Conservation (phyloP, 2,329 filamentous ascomycete genomes). For the Xylaria sp. region DNA sequence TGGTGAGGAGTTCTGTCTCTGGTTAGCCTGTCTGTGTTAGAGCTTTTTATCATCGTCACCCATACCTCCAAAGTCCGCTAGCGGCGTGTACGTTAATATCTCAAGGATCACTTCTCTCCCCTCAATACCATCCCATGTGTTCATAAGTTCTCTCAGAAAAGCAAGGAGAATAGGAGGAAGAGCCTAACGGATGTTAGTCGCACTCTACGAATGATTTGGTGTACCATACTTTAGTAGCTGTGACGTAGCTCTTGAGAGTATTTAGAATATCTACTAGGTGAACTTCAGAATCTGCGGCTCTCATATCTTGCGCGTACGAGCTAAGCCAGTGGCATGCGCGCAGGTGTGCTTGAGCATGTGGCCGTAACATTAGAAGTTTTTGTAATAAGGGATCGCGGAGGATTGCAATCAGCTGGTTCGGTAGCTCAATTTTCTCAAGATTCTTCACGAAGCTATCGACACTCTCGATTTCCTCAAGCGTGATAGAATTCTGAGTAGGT, state of each 20-base stretch:
- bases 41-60: background rate
- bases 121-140: slow-evolving; percentile 70
- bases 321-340: slow-evolving; percentile 70
- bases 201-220: background rate
- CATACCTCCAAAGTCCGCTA: slow-evolving; percentile 67
- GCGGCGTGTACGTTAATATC: slow-evolving; percentile 65
- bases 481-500: slow-evolving; percentile 65
- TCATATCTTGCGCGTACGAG: slow-evolving; percentile 66
- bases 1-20: slow-evolving; percentile 60
- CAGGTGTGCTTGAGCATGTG: slow-evolving; percentile 61
- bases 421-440: slow-evolving; percentile 81
- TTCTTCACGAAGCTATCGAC: slow-evolving; percentile 75
- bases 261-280: slow-evolving; percentile 66
- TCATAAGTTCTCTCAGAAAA: slow-evolving; percentile 65
- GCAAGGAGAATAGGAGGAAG: slow-evolving; percentile 61
- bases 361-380: slow-evolving; percentile 76
- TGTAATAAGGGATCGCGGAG: slow-evolving; percentile 81
- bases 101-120: slow-evolving; percentile 66
- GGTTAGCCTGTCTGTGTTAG: slow-evolving; percentile 41
- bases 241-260: slow-evolving; percentile 66
- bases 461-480: slow-evolving; percentile 81
- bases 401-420: slow-evolving; percentile 83
- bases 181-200: slow-evolving; percentile 47
- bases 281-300: slow-evolving; percentile 62
- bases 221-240: slow-evolving; percentile 63